Evolutionary conservation across 495 filamentous ascomycete genomes (phyloP).

Genomic region (Neurospora tetraspora): DNA sequence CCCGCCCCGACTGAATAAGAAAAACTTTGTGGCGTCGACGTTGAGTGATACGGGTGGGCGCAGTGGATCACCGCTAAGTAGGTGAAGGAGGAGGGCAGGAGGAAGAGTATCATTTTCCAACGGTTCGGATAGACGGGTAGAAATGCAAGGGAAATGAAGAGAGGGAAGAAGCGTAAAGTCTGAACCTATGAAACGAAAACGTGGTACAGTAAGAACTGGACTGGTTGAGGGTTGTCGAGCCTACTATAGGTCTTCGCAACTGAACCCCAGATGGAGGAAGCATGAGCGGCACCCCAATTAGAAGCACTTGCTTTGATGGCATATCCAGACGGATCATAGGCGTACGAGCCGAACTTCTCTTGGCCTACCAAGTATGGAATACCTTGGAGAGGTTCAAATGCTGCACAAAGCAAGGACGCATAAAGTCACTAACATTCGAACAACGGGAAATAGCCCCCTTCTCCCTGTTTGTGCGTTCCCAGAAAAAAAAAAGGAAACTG

Average conservation of each 20-base stretch:
- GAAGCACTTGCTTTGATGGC: neutral
- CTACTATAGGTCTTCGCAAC: neutral
- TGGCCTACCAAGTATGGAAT: neutral
- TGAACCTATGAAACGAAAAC: neutral
- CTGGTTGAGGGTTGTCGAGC: neutral
- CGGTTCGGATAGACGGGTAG: neutral
- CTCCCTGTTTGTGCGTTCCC: neutral
- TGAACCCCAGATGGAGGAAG: no score
- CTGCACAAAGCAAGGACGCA: neutral
- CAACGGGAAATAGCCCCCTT: neutral
- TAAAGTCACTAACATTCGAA: neutral
- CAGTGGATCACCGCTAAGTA: neutral
- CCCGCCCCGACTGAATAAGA: neutral
- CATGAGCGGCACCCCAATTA: no score
- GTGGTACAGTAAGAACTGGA: neutral
- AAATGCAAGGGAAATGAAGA: neutral
- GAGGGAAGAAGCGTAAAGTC: neutral
- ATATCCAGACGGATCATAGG: neutral
- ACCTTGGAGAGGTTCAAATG: neutral
- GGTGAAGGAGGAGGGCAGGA: neutral
- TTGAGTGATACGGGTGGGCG: neutral
- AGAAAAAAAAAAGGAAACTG: neutral
- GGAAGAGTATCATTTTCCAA: neutral
- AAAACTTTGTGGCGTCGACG: neutral
- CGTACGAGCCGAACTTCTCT: neutral